These are phyloP conservation scores for Ganoderma sinense DNA, from an alignment of 1,284 basidiomycete species.

Conservation along the genomic window DNA sequence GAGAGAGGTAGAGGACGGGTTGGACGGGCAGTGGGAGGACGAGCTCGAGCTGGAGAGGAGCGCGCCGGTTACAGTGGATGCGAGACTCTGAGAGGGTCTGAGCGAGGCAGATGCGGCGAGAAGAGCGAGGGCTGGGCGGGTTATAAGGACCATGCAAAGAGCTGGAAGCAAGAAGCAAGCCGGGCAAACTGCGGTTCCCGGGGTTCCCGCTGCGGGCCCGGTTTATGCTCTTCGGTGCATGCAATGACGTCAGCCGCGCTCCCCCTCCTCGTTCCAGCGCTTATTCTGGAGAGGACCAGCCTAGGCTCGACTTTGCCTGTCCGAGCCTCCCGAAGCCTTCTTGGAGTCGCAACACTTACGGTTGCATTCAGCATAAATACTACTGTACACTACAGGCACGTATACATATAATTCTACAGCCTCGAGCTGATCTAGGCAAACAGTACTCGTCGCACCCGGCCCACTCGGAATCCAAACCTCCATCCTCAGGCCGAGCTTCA, in stretches of 20 bases:
- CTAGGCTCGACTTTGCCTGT: too few species aligned
- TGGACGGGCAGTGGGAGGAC: neutral
- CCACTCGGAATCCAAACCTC: too few species aligned
- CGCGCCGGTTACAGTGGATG: neutral
- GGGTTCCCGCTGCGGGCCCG: neutral
- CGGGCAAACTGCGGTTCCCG: neutral
- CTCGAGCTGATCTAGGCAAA: neutral
- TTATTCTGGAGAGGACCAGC: neutral
- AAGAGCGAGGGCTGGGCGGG: neutral
- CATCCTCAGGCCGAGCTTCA: too few species aligned
- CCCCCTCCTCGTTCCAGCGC: neutral
- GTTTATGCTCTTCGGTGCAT: neutral
- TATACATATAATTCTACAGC: neutral
- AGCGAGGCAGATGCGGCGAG: neutral
- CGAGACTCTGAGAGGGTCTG: neutral
- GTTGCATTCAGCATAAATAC: neutral
- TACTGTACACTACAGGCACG: neutral
- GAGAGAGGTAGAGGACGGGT: neutral
- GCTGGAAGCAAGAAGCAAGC: neutral
- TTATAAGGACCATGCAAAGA: slow-evolving; percentile 1
- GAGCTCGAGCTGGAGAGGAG: neutral
- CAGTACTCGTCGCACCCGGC: too few species aligned
- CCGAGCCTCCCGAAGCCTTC: too few species aligned
- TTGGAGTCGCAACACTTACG: neutral
- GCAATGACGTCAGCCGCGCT: neutral